phyloP scores from a whole-genome alignment of 1,284 basidiomycete species.

The Amylostereum areolatum region DNA sequence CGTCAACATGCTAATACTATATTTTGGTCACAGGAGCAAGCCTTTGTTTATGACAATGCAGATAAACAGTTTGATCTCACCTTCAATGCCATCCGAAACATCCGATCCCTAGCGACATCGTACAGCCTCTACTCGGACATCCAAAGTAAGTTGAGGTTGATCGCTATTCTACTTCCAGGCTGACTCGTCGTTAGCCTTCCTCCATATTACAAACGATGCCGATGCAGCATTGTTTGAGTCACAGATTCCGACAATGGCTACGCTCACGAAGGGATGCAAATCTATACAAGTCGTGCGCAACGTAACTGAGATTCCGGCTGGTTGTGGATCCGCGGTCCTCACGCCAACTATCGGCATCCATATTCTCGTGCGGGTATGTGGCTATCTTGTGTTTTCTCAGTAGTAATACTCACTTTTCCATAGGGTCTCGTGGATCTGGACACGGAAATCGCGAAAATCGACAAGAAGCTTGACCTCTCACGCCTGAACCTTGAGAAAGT shows the following conservation, averaged over 20 bases:
- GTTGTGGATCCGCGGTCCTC: conserved; percentile 84
- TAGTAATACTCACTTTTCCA: background rate
- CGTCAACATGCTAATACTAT: background rate
- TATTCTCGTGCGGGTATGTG: conserved; percentile 75
- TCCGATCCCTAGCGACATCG: conserved; percentile 84
- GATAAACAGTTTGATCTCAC: conserved; percentile 85
- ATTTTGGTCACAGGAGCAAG: conserved; percentile 41
- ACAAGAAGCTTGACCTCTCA: conserved; percentile 79
- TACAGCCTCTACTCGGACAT: conserved; percentile 90
- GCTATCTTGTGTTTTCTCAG: background rate
- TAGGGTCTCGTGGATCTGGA: conserved; percentile 80
- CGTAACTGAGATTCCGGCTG: conserved; percentile 67
- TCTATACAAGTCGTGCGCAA: conserved; percentile 43
- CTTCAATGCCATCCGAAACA: conserved; percentile 74
- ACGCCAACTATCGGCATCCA: conserved; percentile 73
- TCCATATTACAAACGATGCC: conserved; percentile 65
- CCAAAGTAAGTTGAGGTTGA: conserved; percentile 48
- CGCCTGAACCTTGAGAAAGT: conserved; percentile 72
- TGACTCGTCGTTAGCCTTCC: conserved; percentile 54
- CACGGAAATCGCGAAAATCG: conserved; percentile 78
- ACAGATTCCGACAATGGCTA: conserved; percentile 71
- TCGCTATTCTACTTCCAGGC: background rate
- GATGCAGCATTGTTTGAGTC: conserved; percentile 64
- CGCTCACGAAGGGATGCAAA: conserved; percentile 89
- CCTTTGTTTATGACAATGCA: conserved; percentile 68